These are phyloP conservation scores for Adenanthera pavonina DNA, from an alignment of 306 rosid genomes.

Conservation along the genomic window DNA sequence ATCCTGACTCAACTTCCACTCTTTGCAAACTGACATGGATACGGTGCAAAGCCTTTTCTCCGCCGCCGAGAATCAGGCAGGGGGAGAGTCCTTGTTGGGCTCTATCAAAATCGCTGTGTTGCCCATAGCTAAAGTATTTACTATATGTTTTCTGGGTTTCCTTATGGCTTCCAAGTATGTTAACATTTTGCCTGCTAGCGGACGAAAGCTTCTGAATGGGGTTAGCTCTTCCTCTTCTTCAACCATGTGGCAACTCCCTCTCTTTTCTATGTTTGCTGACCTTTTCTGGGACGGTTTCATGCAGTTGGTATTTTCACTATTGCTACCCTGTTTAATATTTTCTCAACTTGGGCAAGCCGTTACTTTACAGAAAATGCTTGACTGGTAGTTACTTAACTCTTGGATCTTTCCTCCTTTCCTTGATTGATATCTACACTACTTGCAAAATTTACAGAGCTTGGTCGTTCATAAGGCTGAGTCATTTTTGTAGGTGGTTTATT, in stretches of 20 bases:
- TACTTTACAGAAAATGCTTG: constrained; percentile 77
- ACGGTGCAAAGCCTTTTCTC: constrained; percentile 54
- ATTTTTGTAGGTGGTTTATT: constrained; percentile 92
- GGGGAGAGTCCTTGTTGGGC: constrained; percentile 70
- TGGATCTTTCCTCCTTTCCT: neutral
- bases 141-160: constrained; percentile 85
- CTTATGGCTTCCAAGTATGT: constrained; percentile 97
- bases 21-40: constrained; percentile 21
- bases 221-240: constrained; percentile 43
- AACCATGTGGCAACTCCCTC: neutral
- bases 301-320: constrained; percentile 91
- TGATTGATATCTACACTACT: neutral
- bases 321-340: constrained; percentile 94
- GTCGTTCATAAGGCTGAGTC: neutral
- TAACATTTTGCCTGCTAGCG: constrained; percentile 78
- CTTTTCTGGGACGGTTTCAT: constrained; percentile 21
- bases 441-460: neutral
- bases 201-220: constrained; percentile 92
- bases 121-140: constrained; percentile 90
- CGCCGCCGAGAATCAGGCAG: constrained; percentile 40
- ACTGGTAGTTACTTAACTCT: constrained; percentile 64
- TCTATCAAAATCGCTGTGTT: constrained; percentile 85
- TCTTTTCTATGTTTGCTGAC: neutral
- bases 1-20: neutral
- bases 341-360: constrained; percentile 92